phyloP scores from a whole-genome alignment of 2,329 filamentous ascomycete species.

The Bipolaris oryzae region DNA sequence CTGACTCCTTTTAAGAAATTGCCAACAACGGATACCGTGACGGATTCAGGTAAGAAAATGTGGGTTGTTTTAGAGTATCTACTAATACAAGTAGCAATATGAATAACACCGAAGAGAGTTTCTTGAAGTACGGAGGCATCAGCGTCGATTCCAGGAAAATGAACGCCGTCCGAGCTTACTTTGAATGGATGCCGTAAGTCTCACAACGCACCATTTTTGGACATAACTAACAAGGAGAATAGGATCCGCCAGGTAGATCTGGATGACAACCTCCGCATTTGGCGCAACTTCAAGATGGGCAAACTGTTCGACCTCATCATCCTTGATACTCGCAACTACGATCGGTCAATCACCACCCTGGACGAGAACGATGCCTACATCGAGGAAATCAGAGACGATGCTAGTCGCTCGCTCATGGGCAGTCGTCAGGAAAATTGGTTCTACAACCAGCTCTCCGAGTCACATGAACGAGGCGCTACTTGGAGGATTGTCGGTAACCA shows the following conservation, averaged over 20 bases:
- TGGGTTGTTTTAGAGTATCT: no score
- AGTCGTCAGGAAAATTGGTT: constrained; percentile 72
- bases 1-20: constrained; percentile 41
- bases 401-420: constrained; percentile 71
- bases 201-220: constrained; percentile 45
- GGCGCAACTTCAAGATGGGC: constrained; percentile 49
- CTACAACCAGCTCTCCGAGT: constrained; percentile 56
- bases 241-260: constrained; percentile 52
- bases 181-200: constrained; percentile 52
- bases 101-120: constrained; percentile 54
- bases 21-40: constrained; percentile 53
- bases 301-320: constrained; percentile 51
- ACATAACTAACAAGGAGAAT: constrained; percentile 47
- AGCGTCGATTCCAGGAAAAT: constrained; percentile 54
- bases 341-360: constrained; percentile 40
- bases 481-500: constrained; percentile 76
- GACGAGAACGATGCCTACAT: constrained; percentile 64
- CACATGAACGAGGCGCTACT: constrained; percentile 63
- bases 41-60: constrained; percentile 30
- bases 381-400: constrained; percentile 66
- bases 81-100: constrained; percentile 29
- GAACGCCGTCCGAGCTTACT: constrained; percentile 54
- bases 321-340: constrained; percentile 52
- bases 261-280: constrained; percentile 53
- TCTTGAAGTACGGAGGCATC: constrained; percentile 49